Evolutionary conservation across 2,329 filamentous ascomycete species (phyloP).

Genomic region (Sporothrix protearum): DNA sequence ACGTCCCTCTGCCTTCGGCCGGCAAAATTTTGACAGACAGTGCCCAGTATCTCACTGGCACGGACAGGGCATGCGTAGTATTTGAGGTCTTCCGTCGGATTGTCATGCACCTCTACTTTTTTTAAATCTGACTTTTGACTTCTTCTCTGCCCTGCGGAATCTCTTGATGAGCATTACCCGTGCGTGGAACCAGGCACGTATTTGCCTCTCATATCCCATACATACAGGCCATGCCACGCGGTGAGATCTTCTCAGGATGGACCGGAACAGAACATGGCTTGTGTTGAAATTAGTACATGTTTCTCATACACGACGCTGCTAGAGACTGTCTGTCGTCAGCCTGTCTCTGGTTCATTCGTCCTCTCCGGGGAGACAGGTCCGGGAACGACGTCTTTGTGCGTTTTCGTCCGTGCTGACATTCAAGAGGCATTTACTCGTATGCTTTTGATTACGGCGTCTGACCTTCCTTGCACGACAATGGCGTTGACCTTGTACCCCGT

Average conservation of each 20-base stretch:
- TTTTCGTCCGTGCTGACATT: neutral
- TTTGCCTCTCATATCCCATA: neutral
- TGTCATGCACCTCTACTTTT: neutral
- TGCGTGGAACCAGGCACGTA: neutral
- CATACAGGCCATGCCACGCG: neutral
- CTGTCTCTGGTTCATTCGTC: neutral
- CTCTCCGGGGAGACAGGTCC: neutral
- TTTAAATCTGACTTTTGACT: neutral
- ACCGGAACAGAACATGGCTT: neutral
- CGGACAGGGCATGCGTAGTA: neutral
- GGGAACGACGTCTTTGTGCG: neutral
- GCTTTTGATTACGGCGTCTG: neutral
- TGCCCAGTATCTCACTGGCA: neutral
- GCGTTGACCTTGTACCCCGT: neutral
- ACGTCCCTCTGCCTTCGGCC: neutral
- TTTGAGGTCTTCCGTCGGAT: neutral
- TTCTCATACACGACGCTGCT: neutral
- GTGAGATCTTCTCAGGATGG: neutral
- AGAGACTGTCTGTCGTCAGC: neutral
- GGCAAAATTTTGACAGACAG: neutral
- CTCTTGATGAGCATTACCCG: slow-evolving; percentile 2
- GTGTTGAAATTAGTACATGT: neutral
- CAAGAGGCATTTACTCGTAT: neutral
- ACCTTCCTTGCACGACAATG: neutral
- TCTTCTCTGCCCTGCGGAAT: neutral